A percentile compares a stretch with the other conserved stretches of the same genome.
phyloP scores from a whole-genome alignment of 2,329 filamentous ascomycete species.

The Aspergillus caelatus region DNA sequence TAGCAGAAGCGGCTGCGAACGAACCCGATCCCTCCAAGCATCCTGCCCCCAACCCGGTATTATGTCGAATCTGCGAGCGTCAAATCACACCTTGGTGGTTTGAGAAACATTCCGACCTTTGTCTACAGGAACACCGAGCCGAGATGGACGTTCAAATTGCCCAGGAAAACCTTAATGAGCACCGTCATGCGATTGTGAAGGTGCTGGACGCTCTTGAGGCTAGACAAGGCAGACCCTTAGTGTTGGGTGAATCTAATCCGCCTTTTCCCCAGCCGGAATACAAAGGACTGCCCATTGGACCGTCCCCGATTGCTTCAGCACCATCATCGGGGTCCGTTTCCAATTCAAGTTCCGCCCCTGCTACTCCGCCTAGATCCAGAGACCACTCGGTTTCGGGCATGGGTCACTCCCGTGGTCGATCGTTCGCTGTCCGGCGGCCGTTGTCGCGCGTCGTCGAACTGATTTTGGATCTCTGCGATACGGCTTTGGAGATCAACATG shows the following conservation, averaged over 20 bases:
- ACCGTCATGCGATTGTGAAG: conserved; percentile 91
- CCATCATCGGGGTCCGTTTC: conserved; percentile 74
- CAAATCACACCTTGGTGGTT: conserved; percentile 99
- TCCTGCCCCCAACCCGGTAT: conserved; percentile 78
- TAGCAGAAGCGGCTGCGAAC: conserved; percentile 80
- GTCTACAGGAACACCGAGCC: conserved; percentile 90
- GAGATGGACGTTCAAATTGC: conserved; percentile 98
- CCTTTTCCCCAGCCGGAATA: conserved; percentile 73
- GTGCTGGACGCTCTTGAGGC: conserved; percentile 90
- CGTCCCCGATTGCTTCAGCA: conserved; percentile 66
- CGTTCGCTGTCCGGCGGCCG: conserved; percentile 88
- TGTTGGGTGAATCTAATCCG: conserved; percentile 47
- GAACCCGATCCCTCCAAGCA: conserved; percentile 73
- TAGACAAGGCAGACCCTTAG: conserved; percentile 46
- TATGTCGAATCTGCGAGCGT: conserved; percentile 96
- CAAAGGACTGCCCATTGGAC: conserved; percentile 83
- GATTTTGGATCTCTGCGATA: conserved; percentile 92
- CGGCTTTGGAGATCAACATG: conserved; percentile 89
- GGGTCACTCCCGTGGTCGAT: conserved; percentile 78
- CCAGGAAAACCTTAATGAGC: conserved; percentile 88
- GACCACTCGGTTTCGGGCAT: conserved; percentile 68
- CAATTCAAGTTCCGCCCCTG: conserved; percentile 70
- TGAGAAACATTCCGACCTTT: conserved; percentile 96
- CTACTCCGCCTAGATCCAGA: conserved; percentile 66
- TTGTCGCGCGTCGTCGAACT: conserved; percentile 93